These are phyloP conservation scores for Golubevia sp. DNA, from an alignment of 1,284 basidiomycete genomes.

Conservation along the genomic window DNA sequence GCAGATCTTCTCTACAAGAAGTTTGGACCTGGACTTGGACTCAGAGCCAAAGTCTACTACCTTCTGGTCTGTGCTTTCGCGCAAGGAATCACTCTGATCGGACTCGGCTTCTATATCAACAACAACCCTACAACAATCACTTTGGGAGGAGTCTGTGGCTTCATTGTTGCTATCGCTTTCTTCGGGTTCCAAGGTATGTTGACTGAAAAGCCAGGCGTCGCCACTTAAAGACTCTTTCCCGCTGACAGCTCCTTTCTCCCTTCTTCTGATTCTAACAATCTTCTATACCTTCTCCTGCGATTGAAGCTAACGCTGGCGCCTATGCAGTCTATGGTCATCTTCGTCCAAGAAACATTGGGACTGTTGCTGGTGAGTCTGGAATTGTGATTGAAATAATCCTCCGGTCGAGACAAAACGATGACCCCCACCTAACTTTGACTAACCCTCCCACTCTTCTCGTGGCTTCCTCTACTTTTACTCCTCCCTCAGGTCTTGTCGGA, in stretches of 20 bases:
- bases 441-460: too few species aligned
- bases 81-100: conserved; percentile 67
- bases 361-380: conserved; percentile 12
- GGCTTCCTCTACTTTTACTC: too few species aligned
- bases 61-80: conserved; percentile 64
- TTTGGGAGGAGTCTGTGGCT: conserved; percentile 35
- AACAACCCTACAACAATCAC: conserved; percentile 16
- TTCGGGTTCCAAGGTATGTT: conserved; percentile 35
- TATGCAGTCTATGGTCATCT: conserved; percentile 43
- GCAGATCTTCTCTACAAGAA: conserved; percentile 66
- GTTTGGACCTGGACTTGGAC: conserved; percentile 62
- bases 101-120: conserved; percentile 66
- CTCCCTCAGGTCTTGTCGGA: conserved; percentile 46
- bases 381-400: too few species aligned
- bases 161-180: conserved; percentile 42
- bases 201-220: neutral
- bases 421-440: too few species aligned
- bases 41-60: conserved; percentile 67
- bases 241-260: neutral
- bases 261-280: neutral
- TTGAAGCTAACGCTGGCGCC: conserved; percentile 30
- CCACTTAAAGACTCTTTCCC: neutral
- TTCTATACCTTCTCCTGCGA: too few species aligned
- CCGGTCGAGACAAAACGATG: too few species aligned
- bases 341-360: conserved; percentile 34